A percentile compares a stretch with the other conserved stretches of the same genome.
phyloP scores from a whole-genome alignment of 805 yeast genomes.

The Candida maesae region DNA sequence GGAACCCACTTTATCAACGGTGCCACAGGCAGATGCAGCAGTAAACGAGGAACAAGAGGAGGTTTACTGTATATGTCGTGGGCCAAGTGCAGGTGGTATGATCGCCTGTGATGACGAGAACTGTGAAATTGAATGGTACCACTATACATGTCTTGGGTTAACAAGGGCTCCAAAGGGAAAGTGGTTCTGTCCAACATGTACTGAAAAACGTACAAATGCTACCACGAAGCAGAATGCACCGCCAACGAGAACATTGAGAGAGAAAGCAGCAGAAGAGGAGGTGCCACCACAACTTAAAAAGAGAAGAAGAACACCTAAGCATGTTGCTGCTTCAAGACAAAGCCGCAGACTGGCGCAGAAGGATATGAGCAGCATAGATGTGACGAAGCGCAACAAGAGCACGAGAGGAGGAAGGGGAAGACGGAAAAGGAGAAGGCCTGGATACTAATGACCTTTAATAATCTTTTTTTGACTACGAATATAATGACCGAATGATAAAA shows the following conservation, averaged over 20 bases:
- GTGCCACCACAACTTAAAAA: neutral
- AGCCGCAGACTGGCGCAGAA: neutral
- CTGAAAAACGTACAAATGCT: neutral
- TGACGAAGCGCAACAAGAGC: neutral
- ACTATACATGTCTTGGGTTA: slow-evolving; percentile 71
- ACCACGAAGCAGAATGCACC: neutral
- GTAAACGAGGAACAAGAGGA: too few relatives aligned
- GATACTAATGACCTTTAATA: neutral
- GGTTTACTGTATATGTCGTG: slow-evolving; percentile 45
- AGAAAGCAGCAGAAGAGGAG: neutral
- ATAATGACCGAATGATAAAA: too few relatives aligned
- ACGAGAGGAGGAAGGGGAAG: neutral
- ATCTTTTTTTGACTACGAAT: neutral
- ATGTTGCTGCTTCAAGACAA: too few relatives aligned
- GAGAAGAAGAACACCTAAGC: neutral
- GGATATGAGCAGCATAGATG: neutral
- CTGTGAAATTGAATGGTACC: slow-evolving; percentile 78
- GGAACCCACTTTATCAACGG: neutral
- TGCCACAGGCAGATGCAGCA: too few relatives aligned
- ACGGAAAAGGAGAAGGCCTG: slow-evolving; percentile 9
- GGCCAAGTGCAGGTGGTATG: slow-evolving; percentile 67
- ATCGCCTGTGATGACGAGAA: slow-evolving; percentile 81
- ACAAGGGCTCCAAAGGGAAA: slow-evolving; percentile 56
- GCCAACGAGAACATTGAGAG: too few relatives aligned
- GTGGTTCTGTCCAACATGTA: slow-evolving; percentile 65